phyloP scores from a whole-genome alignment of 768 basidiomycete genomes.

The Ramaria sp. region DNA sequence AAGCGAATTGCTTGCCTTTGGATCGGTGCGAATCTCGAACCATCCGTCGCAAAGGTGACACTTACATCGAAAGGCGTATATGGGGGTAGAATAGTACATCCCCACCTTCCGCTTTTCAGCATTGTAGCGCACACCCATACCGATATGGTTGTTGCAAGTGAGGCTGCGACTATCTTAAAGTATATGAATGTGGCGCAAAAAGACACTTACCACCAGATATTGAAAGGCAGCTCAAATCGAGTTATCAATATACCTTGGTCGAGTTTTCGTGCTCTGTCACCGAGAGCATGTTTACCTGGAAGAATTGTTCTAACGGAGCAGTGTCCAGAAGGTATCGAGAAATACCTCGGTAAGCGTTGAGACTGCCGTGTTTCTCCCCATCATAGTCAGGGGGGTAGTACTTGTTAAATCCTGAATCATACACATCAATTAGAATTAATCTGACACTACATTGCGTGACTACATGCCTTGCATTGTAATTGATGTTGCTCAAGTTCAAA shows the following conservation, averaged over 20 bases:
- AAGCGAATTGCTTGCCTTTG: slow-evolving; percentile 49
- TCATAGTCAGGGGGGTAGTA: slow-evolving; percentile 76
- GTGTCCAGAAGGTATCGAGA: not conserved
- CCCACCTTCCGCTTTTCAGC: slow-evolving; percentile 98
- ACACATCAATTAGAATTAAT: not conserved
- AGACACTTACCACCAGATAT: slow-evolving; percentile 78
- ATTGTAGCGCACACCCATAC: slow-evolving; percentile 99
- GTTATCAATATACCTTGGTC: slow-evolving; percentile 94
- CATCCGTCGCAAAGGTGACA: slow-evolving; percentile 93
- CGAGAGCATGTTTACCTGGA: slow-evolving; percentile 86
- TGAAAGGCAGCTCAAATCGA: slow-evolving; percentile 93
- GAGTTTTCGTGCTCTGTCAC: slow-evolving; percentile 87
- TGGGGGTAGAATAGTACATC: slow-evolving; percentile 88
- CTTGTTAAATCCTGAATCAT: slow-evolving; percentile 52
- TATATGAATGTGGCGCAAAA: not conserved
- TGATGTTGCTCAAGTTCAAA: not conserved
- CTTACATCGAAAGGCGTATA: slow-evolving; percentile 94
- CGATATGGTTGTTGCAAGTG: slow-evolving; percentile 92
- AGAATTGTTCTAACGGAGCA: slow-evolving; percentile 6
- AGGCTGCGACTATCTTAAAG: slow-evolving; percentile 37
- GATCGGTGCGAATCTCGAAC: slow-evolving; percentile 98
- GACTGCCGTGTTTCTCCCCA: slow-evolving; percentile 55
- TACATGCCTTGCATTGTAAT: slow-evolving; percentile 1
- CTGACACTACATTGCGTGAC: not conserved
- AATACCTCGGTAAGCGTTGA: slow-evolving; percentile 62